A percentile compares a stretch with the other conserved stretches of the same genome.
phyloP scores from a whole-genome alignment of 306 rosid species.

The Prunus padus region DNA sequence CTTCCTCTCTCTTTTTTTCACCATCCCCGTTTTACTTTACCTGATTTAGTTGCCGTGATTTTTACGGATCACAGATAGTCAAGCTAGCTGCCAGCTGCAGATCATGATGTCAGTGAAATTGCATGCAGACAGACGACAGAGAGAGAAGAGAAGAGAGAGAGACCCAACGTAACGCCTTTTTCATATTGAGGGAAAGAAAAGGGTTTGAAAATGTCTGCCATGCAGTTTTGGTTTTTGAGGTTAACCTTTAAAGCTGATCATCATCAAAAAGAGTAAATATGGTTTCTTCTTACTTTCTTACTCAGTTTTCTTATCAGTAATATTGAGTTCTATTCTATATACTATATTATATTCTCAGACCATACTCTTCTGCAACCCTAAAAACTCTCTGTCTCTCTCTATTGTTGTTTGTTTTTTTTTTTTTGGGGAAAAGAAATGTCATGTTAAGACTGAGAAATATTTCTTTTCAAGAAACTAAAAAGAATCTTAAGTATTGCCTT shows the following conservation, averaged over 20 bases:
- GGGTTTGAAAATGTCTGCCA: neutral
- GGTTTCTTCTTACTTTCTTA: neutral
- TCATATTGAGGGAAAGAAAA: neutral
- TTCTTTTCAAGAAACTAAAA: too few relatives aligned
- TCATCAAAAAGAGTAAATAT: neutral
- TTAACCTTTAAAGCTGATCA: slow-evolving; percentile 2
- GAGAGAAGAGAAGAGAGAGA: slow-evolving; percentile 35
- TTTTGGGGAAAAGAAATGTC: too few relatives aligned
- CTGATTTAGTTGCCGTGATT: slow-evolving; percentile 35
- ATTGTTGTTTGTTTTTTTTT: too few relatives aligned
- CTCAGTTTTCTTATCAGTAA: neutral
- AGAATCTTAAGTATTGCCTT: too few relatives aligned
- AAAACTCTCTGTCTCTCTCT: too few relatives aligned
- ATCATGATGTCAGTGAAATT: slow-evolving; percentile 35
- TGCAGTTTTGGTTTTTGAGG: neutral
- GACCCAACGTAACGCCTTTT: neutral
- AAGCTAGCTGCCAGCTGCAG: slow-evolving; percentile 42
- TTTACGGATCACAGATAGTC: slow-evolving; percentile 38
- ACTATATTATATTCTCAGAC: too few relatives aligned
- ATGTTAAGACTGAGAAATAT: too few relatives aligned
- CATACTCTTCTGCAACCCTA: too few relatives aligned
- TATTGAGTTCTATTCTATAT: too few relatives aligned
- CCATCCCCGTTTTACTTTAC: slow-evolving; percentile 23
- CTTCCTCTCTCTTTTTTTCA: neutral
- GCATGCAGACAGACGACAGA: slow-evolving; percentile 18